phyloP scores from a whole-genome alignment of 1,284 basidiomycete genomes.

The Cryptococcus sp. region DNA sequence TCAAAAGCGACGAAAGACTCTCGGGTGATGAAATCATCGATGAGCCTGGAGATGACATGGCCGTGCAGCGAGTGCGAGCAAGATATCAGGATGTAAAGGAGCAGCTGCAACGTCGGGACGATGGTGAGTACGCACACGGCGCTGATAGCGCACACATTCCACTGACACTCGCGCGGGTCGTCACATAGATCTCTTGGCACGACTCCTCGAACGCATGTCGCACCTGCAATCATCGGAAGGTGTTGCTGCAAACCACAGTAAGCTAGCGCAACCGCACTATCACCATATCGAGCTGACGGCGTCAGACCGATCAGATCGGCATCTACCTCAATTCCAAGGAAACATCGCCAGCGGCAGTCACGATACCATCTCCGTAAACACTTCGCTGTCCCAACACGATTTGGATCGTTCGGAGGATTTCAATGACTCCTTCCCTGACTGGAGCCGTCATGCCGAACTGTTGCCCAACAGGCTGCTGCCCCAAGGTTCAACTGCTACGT shows the following conservation, averaged over 20 bases:
- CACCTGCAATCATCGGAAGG: slow-evolving; percentile 21
- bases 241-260: slow-evolving; percentile 33
- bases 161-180: background rate
- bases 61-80: slow-evolving; percentile 8
- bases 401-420: too few relatives aligned
- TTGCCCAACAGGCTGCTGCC: background rate
- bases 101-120: slow-evolving; percentile 24
- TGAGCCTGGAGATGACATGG: slow-evolving; percentile 20
- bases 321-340: slow-evolving; percentile 3
- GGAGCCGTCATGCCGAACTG: too few relatives aligned
- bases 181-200: background rate
- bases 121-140: slow-evolving; percentile 18
- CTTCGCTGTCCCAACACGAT: background rate
- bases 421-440: too few relatives aligned
- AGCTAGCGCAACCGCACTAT: slow-evolving; percentile 26
- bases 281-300: slow-evolving; percentile 2
- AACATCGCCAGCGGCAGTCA: background rate
- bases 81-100: slow-evolving; percentile 19
- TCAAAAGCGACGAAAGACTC: slow-evolving; percentile 25
- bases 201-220: background rate
- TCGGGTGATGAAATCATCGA: slow-evolving; percentile 20
- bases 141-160: background rate
- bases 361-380: background rate
- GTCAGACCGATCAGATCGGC: slow-evolving; percentile 13
- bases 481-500: background rate